Conservation (phyloP, 1,139 yeast genomes). For the Taiozyma sp. region DNA sequence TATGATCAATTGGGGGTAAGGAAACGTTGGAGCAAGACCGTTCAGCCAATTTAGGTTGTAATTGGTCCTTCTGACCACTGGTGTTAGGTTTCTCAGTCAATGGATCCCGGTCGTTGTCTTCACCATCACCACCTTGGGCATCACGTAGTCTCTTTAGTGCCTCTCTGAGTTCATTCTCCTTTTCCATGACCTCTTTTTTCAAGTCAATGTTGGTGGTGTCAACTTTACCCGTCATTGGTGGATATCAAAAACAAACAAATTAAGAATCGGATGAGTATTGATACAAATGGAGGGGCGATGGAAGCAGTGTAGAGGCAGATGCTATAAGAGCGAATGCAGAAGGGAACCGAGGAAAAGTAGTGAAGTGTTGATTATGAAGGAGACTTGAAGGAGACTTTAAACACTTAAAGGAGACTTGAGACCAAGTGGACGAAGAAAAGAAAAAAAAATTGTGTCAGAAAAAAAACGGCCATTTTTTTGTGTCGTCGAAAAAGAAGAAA, state of each 20-base stretch:
- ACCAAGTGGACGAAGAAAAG: neutral
- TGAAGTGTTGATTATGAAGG: no score
- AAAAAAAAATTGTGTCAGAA: conserved; percentile 11
- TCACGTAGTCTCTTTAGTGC: neutral
- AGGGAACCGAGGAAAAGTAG: neutral
- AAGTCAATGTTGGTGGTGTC: neutral
- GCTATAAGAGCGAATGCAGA: neutral
- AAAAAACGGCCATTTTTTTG: neutral
- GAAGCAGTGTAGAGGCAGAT: no score
- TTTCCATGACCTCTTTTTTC: neutral
- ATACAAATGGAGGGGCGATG: no score
- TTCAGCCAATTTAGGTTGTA: neutral
- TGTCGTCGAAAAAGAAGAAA: conserved; percentile 1
- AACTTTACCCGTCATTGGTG: neutral
- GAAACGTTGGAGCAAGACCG: conserved; percentile 4
- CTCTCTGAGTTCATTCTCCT: neutral
- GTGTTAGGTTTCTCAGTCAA: no score
- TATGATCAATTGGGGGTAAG: conserved; percentile 22
- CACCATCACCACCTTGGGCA: neutral
- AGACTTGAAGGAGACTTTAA: no score
- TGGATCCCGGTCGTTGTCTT: neutral
- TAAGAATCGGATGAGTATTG: no score
- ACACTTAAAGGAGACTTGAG: neutral
- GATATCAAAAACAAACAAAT: no score
- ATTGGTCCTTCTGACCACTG: neutral